A percentile compares a stretch with the other conserved stretches of the same genome.
These are phyloP conservation scores for Trichosanthes cucumerina DNA, from an alignment of 306 rosid species.

Conservation along the genomic window DNA sequence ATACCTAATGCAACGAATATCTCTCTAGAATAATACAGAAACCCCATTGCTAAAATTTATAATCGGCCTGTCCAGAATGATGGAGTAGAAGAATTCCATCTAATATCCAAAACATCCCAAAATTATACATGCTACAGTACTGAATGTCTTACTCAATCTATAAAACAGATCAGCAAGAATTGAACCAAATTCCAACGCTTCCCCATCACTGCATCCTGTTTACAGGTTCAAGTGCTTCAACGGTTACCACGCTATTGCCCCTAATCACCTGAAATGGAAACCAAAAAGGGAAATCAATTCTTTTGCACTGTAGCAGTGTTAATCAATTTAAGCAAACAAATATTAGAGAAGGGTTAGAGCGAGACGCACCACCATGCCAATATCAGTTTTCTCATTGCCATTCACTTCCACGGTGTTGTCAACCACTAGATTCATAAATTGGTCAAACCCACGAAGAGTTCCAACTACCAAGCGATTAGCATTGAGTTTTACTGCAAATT, in stretches of 20 bases:
- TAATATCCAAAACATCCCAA: neutral
- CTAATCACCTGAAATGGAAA: slow-evolving; percentile 65
- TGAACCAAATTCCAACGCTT: neutral
- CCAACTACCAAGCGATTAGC: slow-evolving; percentile 90
- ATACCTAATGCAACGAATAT: neutral
- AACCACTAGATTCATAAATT: slow-evolving; percentile 90
- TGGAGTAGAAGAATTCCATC: neutral
- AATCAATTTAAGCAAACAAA: neutral
- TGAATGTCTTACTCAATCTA: neutral
- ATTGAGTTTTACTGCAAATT: slow-evolving; percentile 69
- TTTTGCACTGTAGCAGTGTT: too few relatives aligned
- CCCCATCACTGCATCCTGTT: slow-evolving; percentile 38
- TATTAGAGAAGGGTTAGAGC: neutral
- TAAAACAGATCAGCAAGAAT: neutral
- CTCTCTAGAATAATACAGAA: neutral
- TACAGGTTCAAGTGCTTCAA: slow-evolving; percentile 97
- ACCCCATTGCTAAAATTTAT: neutral
- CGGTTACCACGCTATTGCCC: slow-evolving; percentile 96
- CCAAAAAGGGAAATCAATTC: neutral
- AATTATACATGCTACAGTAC: neutral
- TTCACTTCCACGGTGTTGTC: slow-evolving; percentile 92
- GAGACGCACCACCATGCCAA: slow-evolving; percentile 97
- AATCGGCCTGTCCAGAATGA: neutral
- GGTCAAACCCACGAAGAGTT: slow-evolving; percentile 90
- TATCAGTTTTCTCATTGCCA: slow-evolving; percentile 70